Evolutionary conservation across 2,329 filamentous ascomycete genomes (phyloP).

Genomic region (Metarhizium humberi): DNA sequence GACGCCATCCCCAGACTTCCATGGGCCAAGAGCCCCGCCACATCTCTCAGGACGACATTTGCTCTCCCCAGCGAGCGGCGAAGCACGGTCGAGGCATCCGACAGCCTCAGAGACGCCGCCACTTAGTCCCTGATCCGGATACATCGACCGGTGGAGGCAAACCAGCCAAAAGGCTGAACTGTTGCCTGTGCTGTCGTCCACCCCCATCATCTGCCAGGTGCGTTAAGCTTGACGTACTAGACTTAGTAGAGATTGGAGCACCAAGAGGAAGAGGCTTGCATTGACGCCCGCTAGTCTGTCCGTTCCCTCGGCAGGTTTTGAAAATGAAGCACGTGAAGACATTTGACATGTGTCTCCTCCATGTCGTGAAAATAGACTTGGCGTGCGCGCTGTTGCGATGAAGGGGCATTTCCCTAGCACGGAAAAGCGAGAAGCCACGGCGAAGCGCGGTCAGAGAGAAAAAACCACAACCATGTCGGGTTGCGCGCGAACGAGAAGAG

Average conservation of each 20-base stretch:
- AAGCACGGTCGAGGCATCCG: background rate
- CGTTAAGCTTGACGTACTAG: too few relatives aligned
- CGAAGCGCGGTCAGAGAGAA: background rate
- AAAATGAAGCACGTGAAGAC: conserved; percentile 8
- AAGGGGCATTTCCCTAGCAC: background rate
- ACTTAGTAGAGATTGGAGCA: background rate
- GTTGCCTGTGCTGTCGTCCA: too few relatives aligned
- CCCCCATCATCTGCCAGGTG: too few relatives aligned
- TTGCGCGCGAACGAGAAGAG: background rate
- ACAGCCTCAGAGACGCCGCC: background rate
- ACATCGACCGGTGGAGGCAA: background rate
- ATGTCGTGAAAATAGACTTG: background rate
- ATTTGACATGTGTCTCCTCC: background rate
- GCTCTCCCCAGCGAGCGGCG: background rate
- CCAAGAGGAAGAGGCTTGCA: conserved; percentile 2
- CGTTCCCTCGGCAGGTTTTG: conserved; percentile 12
- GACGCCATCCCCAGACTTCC: conserved; percentile 7
- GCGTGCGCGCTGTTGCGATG: background rate
- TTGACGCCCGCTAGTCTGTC: conserved; percentile 4
- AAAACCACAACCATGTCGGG: background rate
- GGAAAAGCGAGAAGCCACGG: background rate
- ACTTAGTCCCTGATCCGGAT: background rate
- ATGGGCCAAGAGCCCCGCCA: conserved; percentile 3
- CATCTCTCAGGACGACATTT: background rate
- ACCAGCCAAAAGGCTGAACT: background rate